Percentiles rank a stretch among this genome's conserved stretches.
Conservation (phyloP, 2,329 filamentous ascomycete species). For the Orbilia quercus region DNA sequence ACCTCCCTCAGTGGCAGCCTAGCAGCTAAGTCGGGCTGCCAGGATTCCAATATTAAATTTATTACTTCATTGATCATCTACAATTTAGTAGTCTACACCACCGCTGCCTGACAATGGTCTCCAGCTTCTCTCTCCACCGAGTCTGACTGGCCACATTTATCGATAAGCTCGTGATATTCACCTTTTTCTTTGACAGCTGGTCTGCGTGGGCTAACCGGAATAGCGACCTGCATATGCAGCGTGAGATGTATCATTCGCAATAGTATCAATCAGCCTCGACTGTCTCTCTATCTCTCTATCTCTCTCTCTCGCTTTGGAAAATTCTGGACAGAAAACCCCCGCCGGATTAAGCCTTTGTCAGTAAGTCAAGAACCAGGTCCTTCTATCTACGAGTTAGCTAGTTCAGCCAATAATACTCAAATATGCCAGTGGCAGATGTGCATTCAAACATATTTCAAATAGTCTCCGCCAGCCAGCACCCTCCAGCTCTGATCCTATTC, state of each 20-base stretch:
- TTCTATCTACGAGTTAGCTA: not conserved
- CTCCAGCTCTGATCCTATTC: not conserved
- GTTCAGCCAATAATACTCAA: not conserved
- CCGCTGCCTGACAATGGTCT: not conserved
- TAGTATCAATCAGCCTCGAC: not conserved
- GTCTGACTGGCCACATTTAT: too few relatives aligned
- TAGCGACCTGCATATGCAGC: slow-evolving; percentile 42
- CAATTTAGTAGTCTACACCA: too few relatives aligned
- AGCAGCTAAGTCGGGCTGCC: too few relatives aligned
- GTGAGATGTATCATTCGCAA: slow-evolving; percentile 34
- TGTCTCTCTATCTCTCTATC: too few relatives aligned
- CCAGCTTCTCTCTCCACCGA: not conserved
- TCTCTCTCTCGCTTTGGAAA: not conserved
- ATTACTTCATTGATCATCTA: too few relatives aligned
- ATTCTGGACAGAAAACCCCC: not conserved
- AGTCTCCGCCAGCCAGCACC: not conserved
- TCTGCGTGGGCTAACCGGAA: slow-evolving; percentile 23
- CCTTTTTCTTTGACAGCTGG: slow-evolving; percentile 4
- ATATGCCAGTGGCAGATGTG: not conserved
- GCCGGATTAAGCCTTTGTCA: not conserved
- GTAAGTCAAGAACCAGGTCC: not conserved
- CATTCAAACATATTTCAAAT: slow-evolving; percentile 2
- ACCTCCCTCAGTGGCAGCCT: too few relatives aligned
- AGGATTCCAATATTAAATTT: too few relatives aligned
- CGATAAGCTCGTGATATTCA: slow-evolving; percentile 13